Conservation (phyloP, 306 rosid genomes). For the Cicer pinnatifidum region DNA sequence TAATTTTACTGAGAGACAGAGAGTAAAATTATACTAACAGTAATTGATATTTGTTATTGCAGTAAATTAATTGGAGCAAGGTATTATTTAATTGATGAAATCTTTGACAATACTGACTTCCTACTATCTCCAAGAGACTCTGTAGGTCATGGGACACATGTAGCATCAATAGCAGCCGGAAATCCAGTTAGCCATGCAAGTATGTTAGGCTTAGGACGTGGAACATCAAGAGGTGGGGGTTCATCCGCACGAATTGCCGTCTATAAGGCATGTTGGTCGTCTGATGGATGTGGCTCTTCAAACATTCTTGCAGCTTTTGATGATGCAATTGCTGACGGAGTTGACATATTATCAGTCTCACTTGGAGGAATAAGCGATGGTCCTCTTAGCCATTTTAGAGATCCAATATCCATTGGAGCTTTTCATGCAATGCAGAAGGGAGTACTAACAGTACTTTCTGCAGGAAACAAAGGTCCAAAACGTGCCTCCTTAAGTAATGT, state of each 20-base stretch:
- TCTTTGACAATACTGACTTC: no score
- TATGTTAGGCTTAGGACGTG: constrained; percentile 31
- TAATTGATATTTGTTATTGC: no score
- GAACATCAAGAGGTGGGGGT: no score
- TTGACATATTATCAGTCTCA: constrained; percentile 58
- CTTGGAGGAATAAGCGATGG: background rate
- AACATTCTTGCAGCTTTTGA: constrained; percentile 64
- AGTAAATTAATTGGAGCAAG: no score
- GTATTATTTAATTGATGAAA: no score
- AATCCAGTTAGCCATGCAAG: constrained; percentile 44
- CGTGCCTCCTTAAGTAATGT: constrained; percentile 22
- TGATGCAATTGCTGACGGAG: constrained; percentile 66
- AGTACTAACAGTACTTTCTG: constrained; percentile 45
- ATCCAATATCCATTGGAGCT: background rate
- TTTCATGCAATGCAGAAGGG: constrained; percentile 60
- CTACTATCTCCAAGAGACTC: no score
- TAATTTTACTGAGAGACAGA: no score
- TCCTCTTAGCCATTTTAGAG: constrained; percentile 28
- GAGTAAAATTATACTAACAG: no score
- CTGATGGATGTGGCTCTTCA: constrained; percentile 40
- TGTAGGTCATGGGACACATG: no score
- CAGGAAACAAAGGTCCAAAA: constrained; percentile 51
- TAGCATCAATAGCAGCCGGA: constrained; percentile 57
- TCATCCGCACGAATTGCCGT: no score
- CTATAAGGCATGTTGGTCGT: constrained; percentile 53